Conservation (phyloP, 371 early-diverging fungal genomes). For the Zychaea mexicana region DNA sequence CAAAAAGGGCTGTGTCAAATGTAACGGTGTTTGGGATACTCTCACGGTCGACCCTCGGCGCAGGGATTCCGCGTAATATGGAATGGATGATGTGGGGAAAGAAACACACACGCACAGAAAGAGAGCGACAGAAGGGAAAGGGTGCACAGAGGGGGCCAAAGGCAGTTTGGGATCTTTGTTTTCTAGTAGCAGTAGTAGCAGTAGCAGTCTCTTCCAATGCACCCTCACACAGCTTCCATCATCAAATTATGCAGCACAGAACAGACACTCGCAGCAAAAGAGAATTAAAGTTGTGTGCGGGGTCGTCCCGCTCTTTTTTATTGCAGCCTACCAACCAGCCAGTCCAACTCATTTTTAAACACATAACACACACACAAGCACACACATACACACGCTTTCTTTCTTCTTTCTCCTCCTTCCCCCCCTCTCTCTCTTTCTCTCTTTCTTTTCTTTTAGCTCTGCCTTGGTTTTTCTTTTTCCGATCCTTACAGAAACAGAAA, state of each 20-base stretch:
- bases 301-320: slow-evolving; percentile 5
- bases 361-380: too few species aligned
- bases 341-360: too few species aligned
- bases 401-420: background rate
- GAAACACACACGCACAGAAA: background rate
- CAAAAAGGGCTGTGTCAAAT: slow-evolving; percentile 3
- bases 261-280: too few species aligned
- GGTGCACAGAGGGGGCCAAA: too few species aligned
- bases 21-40: background rate
- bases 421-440: background rate
- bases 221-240: too few species aligned
- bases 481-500: background rate
- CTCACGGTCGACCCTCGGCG: background rate
- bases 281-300: slow-evolving; percentile 1
- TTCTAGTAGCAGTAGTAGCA: too few species aligned
- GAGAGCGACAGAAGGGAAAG: too few species aligned
- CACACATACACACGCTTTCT: too few species aligned
- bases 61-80: background rate
- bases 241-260: too few species aligned
- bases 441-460: background rate
- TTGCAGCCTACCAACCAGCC: too few species aligned
- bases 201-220: too few species aligned
- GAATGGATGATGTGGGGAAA: background rate
- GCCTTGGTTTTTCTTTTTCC: background rate
- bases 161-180: too few species aligned